Conservation (phyloP, 176 grass and related monocot species). For the Poa pratensis region DNA sequence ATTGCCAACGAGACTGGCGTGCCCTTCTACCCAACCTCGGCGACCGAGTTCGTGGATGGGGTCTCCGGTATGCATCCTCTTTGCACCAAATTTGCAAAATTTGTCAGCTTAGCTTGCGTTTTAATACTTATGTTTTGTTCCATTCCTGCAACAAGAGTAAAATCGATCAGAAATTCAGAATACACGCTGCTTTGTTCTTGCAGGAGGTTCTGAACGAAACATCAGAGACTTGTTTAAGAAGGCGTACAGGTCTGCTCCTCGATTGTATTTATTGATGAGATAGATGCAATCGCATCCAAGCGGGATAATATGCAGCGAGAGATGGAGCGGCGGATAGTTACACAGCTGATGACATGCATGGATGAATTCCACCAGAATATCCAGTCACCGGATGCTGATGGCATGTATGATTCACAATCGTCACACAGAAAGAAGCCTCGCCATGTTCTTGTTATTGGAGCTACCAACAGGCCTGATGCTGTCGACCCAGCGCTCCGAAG, state of each 20-base stretch:
- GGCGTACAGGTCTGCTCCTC: slow-evolving; percentile 83
- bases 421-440: slow-evolving; percentile 61
- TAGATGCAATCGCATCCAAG: slow-evolving; percentile 92
- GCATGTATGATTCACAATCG: slow-evolving; percentile 41
- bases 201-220: slow-evolving; percentile 90
- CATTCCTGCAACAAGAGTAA: not conserved
- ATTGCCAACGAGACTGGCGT: slow-evolving; percentile 85
- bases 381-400: slow-evolving; percentile 1
- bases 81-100: no score
- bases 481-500: slow-evolving; percentile 88
- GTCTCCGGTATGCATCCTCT: slow-evolving; percentile 60
- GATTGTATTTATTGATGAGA: slow-evolving; percentile 95
- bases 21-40: slow-evolving; percentile 76
- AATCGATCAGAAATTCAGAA: no score
- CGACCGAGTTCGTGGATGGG: slow-evolving; percentile 71
- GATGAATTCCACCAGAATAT: slow-evolving; percentile 77
- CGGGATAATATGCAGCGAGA: slow-evolving; percentile 81
- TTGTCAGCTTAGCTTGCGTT: not conserved
- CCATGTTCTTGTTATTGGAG: slow-evolving; percentile 89
- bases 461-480: slow-evolving; percentile 91
- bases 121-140: not conserved
- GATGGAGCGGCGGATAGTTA: slow-evolving; percentile 90
- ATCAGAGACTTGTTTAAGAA: slow-evolving; percentile 81
- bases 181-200: slow-evolving; percentile 2
- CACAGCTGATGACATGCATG: slow-evolving; percentile 96